Evolutionary conservation across 2,329 filamentous ascomycete species (phyloP), one percentile per base, ranked within the genome.

Genomic region (Arthroderma sp.): DNA sequence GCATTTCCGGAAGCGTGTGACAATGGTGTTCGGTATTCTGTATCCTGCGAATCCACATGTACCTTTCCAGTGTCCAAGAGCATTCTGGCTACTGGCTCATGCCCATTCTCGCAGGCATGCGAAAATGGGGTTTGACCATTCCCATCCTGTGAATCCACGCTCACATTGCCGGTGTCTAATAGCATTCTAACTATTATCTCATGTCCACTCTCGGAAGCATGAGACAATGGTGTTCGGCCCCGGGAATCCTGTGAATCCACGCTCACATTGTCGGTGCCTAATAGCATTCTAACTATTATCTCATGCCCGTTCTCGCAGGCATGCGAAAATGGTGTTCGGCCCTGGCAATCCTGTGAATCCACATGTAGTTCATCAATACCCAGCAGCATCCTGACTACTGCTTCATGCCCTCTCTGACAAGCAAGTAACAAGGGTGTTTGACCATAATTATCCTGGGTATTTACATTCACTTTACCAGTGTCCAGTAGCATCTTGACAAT

Each of bases 111-210:
- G n/a, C 11, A 15, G 10, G 38, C 38, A 22, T 22, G 28, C 6
- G 38, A 15, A 27, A 40, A 29, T 6, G 38, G 38, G 1, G 38
- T 40, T 27, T 40, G 22, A 2, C 38, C 38, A n/a, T n/a, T n/a
- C n/a, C n/a, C n/a, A 10, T 46, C 36, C 15, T 45, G 38, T 31
- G 36, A 32, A 34, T 48, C 43, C 15, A 48, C 41, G 29, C 29
- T 30, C 28, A 46, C 46, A 1, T 38, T 34, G 11, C 29, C 28
- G 4, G 33, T 36, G 9, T 37, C 27, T 22, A 37, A 9, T 22
- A 9, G n/a, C 27, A 11, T 37, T 5, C 11, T 34, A 9, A 34
- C 8, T 34, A 34, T 11, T 34, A 9, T 11, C 32, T 11, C 32
- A 34, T 34, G 8, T 11, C 32, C 32, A 34, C 8, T 34, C 11